Evolutionary conservation across 495 filamentous ascomycete genomes (phyloP).

Genomic region (Astrocystis sublimbata): DNA sequence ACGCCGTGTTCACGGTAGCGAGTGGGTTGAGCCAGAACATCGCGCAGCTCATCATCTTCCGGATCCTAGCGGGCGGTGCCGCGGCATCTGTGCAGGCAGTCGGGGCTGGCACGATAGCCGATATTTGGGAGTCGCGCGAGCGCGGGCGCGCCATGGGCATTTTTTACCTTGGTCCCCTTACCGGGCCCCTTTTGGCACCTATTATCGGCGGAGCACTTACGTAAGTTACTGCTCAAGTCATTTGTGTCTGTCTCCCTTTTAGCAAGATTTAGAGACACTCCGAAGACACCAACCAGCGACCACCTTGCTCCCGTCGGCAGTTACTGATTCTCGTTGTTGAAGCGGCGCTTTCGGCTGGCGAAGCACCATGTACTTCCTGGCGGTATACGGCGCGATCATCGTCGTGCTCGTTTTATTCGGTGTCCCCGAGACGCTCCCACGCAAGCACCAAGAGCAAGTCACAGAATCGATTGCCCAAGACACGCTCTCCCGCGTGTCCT

Average conservation of each 20-base stretch:
- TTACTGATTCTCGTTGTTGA: too few species aligned
- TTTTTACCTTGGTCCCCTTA: conserved; percentile 88
- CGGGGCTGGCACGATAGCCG: conserved; percentile 89
- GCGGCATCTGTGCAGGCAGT: conserved; percentile 89
- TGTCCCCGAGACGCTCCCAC: conserved; percentile 68
- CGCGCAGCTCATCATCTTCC: conserved; percentile 82
- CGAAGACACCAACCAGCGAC: too few species aligned
- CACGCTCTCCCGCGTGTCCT: conserved; percentile 58
- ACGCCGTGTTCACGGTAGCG: conserved; percentile 73
- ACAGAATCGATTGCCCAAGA: conserved; percentile 6
- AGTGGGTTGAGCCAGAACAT: conserved; percentile 75
- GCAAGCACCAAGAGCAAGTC: neutral
- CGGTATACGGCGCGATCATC: conserved; percentile 69
- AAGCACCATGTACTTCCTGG: conserved; percentile 84
- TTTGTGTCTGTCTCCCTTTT: too few species aligned
- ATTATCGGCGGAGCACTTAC: conserved; percentile 82
- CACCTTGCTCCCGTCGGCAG: too few species aligned
- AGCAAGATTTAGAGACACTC: too few species aligned
- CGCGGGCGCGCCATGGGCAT: conserved; percentile 87
- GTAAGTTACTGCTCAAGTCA: too few species aligned
- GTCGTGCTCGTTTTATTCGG: conserved; percentile 64
- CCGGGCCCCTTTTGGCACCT: conserved; percentile 80
- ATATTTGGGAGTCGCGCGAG: conserved; percentile 83
- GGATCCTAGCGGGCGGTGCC: conserved; percentile 78
- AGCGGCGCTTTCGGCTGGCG: conserved; percentile 75